Evolutionary conservation across 139 green algal species (phyloP).

Genomic region (Diplosphaera chodatii): DNA sequence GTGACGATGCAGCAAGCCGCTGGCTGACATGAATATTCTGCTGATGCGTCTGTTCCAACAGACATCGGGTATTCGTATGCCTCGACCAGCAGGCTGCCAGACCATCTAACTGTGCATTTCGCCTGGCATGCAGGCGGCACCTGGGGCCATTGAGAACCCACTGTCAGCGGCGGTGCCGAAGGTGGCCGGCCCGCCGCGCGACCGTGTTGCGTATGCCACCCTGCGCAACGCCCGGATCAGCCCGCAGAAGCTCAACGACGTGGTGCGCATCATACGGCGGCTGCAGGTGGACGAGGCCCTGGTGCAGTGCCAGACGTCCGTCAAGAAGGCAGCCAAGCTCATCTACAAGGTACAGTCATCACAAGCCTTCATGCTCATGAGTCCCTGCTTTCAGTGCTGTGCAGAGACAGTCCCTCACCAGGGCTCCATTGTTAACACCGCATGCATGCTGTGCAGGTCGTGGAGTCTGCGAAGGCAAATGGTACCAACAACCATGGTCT

Average conservation of each 20-base stretch:
- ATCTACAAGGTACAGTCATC: conserved; percentile 15
- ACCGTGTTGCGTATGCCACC: background rate
- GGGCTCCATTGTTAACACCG: too few species aligned
- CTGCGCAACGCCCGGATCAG: conserved; percentile 10
- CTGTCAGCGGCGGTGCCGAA: background rate
- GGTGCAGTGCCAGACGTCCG: conserved; percentile 11
- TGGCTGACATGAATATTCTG: too few species aligned
- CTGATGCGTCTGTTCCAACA: too few species aligned
- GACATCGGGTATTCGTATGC: too few species aligned
- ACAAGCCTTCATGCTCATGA: too few species aligned
- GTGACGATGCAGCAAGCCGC: too few species aligned
- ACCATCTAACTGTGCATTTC: too few species aligned
- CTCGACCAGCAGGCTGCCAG: too few species aligned
- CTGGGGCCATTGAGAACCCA: background rate
- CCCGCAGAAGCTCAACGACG: conserved; percentile 25
- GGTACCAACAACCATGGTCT: conserved; percentile 6
- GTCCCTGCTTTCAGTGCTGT: too few species aligned
- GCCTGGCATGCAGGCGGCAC: background rate
- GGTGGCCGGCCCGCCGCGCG: too few species aligned
- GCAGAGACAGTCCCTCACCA: too few species aligned
- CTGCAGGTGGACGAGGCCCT: conserved; percentile 31
- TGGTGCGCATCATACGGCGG: conserved; percentile 14
- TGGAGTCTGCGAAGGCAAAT: conserved; percentile 3
- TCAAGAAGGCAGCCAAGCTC: conserved; percentile 18
- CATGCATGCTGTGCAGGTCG: background rate